phyloP scores from a whole-genome alignment of 2,329 filamentous ascomycete genomes.

The Pseudocercospora macadamiae region DNA sequence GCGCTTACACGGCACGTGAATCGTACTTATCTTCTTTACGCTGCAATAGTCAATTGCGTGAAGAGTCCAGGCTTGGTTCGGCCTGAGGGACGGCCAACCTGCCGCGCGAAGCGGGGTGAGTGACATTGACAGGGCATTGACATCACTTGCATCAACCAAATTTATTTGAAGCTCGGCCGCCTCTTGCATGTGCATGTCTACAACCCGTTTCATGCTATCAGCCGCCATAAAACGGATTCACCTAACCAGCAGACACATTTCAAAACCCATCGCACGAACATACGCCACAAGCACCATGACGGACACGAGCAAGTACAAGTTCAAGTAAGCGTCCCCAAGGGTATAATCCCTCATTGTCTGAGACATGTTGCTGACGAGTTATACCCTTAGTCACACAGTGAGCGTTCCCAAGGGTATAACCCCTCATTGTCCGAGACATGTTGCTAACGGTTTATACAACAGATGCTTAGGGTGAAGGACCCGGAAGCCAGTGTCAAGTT shows the following conservation, averaged over 20 bases:
- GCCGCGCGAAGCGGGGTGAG: not conserved
- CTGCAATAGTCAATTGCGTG: not conserved
- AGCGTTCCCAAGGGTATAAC: conserved; percentile 6
- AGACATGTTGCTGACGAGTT: conserved; percentile 60
- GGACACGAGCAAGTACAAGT: conserved; percentile 65
- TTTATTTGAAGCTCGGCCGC: conserved; percentile 2
- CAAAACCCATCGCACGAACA: conserved; percentile 4
- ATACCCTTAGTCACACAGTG: too few relatives aligned
- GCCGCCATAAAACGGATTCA: conserved; percentile 13
- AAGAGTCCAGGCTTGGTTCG: not conserved
- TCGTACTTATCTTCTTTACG: not conserved
- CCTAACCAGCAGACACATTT: conserved; percentile 16
- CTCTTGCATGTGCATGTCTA: not conserved
- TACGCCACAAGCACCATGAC: conserved; percentile 59
- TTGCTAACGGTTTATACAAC: conserved; percentile 59
- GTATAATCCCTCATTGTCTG: not conserved
- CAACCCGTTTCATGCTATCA: conserved; percentile 12
- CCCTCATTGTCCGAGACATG: not conserved
- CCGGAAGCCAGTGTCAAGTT: conserved; percentile 83
- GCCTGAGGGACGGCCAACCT: not conserved
- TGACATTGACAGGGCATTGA: not conserved
- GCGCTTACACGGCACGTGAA: not conserved
- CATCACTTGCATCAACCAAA: not conserved
- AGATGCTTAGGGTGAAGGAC: conserved; percentile 72
- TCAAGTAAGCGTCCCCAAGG: conserved; percentile 59